These are phyloP conservation scores for Cyberlindnera misumaiensis DNA, from an alignment of 805 yeast genomes.

Conservation along the genomic window DNA sequence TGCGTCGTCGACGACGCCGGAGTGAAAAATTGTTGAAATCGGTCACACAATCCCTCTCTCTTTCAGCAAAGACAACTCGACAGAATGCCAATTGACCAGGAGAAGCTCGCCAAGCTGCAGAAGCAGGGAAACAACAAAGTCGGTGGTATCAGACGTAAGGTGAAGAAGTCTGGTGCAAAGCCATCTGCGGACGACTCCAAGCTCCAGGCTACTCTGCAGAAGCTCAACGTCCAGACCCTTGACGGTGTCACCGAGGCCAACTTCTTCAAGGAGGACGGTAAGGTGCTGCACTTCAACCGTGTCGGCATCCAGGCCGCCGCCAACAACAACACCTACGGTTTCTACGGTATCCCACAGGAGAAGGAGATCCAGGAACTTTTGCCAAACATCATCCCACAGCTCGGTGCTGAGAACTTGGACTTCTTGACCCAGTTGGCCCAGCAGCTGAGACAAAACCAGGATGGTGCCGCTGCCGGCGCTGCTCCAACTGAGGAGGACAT, in stretches of 20 bases:
- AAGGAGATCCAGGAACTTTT: constrained; percentile 87
- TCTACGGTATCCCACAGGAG: constrained; percentile 93
- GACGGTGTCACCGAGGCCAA: constrained; percentile 94
- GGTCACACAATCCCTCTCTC: neutral
- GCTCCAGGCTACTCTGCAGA: constrained; percentile 81
- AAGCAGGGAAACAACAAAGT: constrained; percentile 78
- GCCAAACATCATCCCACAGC: constrained; percentile 91
- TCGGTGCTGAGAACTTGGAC: constrained; percentile 92
- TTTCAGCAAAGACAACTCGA: constrained; percentile 1
- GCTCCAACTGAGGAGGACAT: constrained; percentile 49
- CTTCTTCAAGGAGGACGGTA: constrained; percentile 95
- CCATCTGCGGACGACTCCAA: constrained; percentile 83
- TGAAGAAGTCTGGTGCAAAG: constrained; percentile 63
- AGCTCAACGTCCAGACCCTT: constrained; percentile 82
- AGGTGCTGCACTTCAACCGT: constrained; percentile 91
- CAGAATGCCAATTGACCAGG: constrained; percentile 86
- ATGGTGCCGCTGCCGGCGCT: constrained; percentile 35
- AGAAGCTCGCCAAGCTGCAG: constrained; percentile 87
- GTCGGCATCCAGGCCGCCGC: constrained; percentile 94
- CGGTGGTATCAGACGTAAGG: constrained; percentile 87
- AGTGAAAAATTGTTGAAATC: neutral
- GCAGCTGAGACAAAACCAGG: constrained; percentile 62
- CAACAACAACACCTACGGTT: constrained; percentile 84
- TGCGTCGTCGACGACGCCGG: neutral
- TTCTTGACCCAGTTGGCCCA: constrained; percentile 85